These are phyloP conservation scores for Cryptosporidium felis DNA, from an alignment of 169 alveolate genomes.

Conservation along the genomic window DNA sequence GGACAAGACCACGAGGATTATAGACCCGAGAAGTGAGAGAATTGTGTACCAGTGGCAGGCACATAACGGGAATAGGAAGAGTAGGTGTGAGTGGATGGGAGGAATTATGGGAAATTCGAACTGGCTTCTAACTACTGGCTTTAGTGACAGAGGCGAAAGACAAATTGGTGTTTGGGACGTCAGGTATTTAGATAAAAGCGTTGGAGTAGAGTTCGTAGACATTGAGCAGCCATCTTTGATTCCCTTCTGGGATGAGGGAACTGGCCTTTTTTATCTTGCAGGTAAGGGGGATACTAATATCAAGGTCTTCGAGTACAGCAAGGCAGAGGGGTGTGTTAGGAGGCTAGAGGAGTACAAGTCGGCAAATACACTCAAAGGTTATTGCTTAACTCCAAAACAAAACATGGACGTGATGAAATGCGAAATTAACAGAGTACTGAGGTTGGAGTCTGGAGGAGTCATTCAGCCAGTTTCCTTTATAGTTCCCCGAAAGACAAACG, in stretches of 20 bases:
- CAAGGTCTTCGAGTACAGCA: constrained; percentile 60
- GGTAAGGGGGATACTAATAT: constrained; percentile 69
- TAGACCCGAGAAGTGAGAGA: constrained; percentile 68
- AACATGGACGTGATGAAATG: constrained; percentile 57
- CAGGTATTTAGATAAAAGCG: constrained; percentile 62
- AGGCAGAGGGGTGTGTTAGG: constrained; percentile 57
- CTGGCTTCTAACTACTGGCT: constrained; percentile 64
- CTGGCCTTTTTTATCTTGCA: constrained; percentile 61
- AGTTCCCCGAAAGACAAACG: constrained; percentile 62
- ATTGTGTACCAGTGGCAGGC: constrained; percentile 65
- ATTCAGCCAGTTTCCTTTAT: constrained; percentile 68
- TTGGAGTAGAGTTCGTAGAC: constrained; percentile 53
- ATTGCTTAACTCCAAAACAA: constrained; percentile 58
- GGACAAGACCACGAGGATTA: constrained; percentile 62
- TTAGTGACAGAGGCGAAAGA: constrained; percentile 64
- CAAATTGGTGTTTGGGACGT: constrained; percentile 70
- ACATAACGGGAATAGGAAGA: constrained; percentile 48
- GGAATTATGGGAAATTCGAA: constrained; percentile 69
- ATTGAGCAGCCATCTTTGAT: constrained; percentile 69
- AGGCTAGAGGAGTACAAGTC: constrained; percentile 49
- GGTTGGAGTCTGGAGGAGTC: constrained; percentile 68
- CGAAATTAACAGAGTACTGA: constrained; percentile 43
- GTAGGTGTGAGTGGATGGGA: constrained; percentile 71
- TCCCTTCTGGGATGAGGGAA: constrained; percentile 71
- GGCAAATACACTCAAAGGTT: constrained; percentile 47